Evolutionary conservation across 345 rosid genomes (phyloP).

Genomic region (Viola odorata): DNA sequence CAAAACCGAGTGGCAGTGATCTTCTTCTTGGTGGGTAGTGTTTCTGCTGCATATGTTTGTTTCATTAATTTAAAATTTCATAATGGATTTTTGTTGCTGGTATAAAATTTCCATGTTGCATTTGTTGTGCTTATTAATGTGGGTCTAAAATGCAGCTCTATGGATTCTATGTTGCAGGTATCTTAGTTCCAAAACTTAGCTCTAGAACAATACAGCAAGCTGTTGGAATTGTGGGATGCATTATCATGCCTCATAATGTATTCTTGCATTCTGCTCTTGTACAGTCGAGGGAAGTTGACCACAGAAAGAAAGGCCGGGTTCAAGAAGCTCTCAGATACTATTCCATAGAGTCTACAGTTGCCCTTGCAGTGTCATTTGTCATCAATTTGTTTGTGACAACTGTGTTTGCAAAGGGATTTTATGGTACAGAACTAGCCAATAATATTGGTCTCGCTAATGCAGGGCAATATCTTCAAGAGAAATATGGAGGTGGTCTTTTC

Average conservation of each 20-base stretch:
- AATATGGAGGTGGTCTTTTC: slow-evolving; percentile 79
- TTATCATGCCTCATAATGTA: slow-evolving; percentile 94
- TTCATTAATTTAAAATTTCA: slow-evolving; percentile 6
- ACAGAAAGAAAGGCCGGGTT: slow-evolving; percentile 53
- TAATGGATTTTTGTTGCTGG: too few relatives aligned
- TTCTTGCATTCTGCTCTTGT: slow-evolving; percentile 95
- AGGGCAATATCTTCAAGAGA: slow-evolving; percentile 82
- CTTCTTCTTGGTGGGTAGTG: slow-evolving; percentile 61
- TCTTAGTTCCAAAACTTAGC: slow-evolving; percentile 73
- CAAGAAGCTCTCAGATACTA: slow-evolving; percentile 88
- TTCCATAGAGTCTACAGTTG: slow-evolving; percentile 68
- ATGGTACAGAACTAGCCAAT: slow-evolving; percentile 64
- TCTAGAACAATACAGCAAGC: slow-evolving; percentile 86
- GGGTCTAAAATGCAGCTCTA: too few relatives aligned
- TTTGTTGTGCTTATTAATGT: too few relatives aligned
- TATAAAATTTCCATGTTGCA: too few relatives aligned
- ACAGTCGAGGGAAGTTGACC: slow-evolving; percentile 76
- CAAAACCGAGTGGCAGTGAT: slow-evolving; percentile 76
- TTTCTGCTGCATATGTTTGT: slow-evolving; percentile 1
- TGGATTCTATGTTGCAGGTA: slow-evolving; percentile 39
- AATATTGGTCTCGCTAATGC: slow-evolving; percentile 80
- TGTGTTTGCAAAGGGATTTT: slow-evolving; percentile 86
- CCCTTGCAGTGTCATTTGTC: slow-evolving; percentile 67
- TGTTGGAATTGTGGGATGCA: slow-evolving; percentile 91
- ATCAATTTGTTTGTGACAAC: slow-evolving; percentile 87